Evolutionary conservation across 2,329 filamentous ascomycete species (phyloP).

Genomic region (Myriangium duriaei): DNA sequence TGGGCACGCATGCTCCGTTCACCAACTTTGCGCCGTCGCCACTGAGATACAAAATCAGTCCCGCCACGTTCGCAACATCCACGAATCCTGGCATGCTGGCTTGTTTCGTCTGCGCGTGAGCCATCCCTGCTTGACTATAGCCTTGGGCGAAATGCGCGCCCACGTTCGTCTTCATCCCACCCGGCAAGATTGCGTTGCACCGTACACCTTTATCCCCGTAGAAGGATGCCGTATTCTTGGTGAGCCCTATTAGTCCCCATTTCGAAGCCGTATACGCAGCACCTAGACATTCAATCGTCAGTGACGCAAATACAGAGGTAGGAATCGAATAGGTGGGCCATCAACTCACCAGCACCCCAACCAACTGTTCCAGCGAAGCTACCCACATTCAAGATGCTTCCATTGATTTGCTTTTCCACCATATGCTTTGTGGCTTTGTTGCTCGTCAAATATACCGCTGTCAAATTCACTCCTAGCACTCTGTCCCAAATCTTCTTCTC

Average conservation of each 20-base stretch:
- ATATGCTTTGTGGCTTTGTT: constrained; percentile 40
- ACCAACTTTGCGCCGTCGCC: constrained; percentile 22
- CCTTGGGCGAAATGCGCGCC: constrained; percentile 27
- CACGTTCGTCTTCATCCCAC: constrained; percentile 47
- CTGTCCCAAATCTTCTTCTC: constrained; percentile 39
- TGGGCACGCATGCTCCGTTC: constrained; percentile 19
- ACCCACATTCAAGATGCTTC: constrained; percentile 42
- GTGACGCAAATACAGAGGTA: neutral
- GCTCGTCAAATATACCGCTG: constrained; percentile 40
- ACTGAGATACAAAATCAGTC: constrained; percentile 22
- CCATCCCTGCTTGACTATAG: constrained; percentile 21
- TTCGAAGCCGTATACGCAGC: constrained; percentile 43
- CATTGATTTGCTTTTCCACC: constrained; percentile 31
- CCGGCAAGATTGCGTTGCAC: constrained; percentile 39
- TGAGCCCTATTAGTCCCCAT: constrained; percentile 42
- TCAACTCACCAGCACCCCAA: constrained; percentile 26
- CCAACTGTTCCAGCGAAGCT: constrained; percentile 36
- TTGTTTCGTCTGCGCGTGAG: constrained; percentile 16
- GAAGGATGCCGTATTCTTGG: constrained; percentile 45
- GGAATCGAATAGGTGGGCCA: neutral
- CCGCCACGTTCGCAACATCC: constrained; percentile 22
- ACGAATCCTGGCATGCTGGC: constrained; percentile 7
- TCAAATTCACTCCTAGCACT: constrained; percentile 45
- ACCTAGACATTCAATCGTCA: constrained; percentile 20
- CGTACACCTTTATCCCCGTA: constrained; percentile 44